Conservation (phyloP, 768 basidiomycete genomes). For the Asterophora parasitica region DNA sequence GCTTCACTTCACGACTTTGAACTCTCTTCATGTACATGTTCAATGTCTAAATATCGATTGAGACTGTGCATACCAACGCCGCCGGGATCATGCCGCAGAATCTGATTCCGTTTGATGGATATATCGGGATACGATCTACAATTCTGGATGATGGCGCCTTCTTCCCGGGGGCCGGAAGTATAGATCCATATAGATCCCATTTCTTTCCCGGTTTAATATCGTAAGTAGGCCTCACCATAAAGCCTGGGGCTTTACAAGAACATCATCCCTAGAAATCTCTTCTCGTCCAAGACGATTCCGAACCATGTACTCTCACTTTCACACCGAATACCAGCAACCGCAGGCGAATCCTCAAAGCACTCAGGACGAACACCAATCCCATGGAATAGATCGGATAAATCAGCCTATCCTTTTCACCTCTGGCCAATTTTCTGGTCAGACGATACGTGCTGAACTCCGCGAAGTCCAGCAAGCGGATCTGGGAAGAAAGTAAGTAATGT, state of each 20-base stretch:
- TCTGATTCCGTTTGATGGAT: constrained; percentile 2
- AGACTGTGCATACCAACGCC: background rate
- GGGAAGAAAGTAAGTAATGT: constrained; percentile 53
- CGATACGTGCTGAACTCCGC: constrained; percentile 47
- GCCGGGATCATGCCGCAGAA: constrained; percentile 8
- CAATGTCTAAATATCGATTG: background rate
- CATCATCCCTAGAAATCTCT: background rate
- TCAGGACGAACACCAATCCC: constrained; percentile 14
- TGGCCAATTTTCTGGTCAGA: constrained; percentile 59
- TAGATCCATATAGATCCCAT: constrained; percentile 8
- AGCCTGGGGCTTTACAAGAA: constrained; percentile 6
- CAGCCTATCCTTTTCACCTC: constrained; percentile 49
- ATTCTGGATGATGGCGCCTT: constrained; percentile 15
- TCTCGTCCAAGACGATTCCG: background rate
- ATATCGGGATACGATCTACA: constrained; percentile 9
- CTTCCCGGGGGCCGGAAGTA: constrained; percentile 11
- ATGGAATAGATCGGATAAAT: constrained; percentile 34
- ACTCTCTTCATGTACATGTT: background rate
- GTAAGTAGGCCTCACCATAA: constrained; percentile 7
- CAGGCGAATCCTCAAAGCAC: constrained; percentile 1
- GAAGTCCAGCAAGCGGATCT: constrained; percentile 65
- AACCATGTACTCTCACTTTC: constrained; percentile 15
- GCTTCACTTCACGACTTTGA: too few relatives aligned
- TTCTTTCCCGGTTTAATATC: constrained; percentile 8
- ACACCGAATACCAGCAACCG: constrained; percentile 7